These are phyloP conservation scores for Grammothele lineata DNA, from an alignment of 768 basidiomycete genomes.

Conservation along the genomic window DNA sequence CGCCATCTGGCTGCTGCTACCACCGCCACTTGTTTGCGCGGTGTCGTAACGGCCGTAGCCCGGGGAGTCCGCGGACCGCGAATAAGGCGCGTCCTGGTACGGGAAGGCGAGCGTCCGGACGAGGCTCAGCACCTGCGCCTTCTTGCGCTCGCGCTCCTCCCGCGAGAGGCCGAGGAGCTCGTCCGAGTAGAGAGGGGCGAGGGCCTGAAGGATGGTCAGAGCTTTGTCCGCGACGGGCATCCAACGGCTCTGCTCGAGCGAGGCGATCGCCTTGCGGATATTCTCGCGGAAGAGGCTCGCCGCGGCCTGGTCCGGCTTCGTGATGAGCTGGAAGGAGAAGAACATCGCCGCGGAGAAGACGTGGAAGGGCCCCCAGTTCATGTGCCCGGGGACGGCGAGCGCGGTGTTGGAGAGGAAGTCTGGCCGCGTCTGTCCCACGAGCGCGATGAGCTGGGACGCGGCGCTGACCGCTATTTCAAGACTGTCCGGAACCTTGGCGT, in stretches of 20 bases:
- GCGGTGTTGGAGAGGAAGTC: constrained; percentile 66
- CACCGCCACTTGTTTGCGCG: constrained; percentile 1
- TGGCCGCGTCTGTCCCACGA: constrained; percentile 71
- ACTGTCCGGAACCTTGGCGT: constrained; percentile 45
- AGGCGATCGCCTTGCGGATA: constrained; percentile 63
- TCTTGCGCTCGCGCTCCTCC: constrained; percentile 55
- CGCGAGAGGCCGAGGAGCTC: constrained; percentile 49
- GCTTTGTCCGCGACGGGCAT: constrained; percentile 72
- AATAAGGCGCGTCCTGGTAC: constrained; percentile 65
- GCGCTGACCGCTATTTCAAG: constrained; percentile 72
- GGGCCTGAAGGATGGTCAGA: constrained; percentile 61
- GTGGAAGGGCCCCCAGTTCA: constrained; percentile 82
- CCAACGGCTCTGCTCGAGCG: constrained; percentile 62
- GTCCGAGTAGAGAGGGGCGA: constrained; percentile 69
- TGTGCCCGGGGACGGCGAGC: constrained; percentile 69
- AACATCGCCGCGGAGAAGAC: constrained; percentile 87
- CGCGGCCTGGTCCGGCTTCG: constrained; percentile 75
- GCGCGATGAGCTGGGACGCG: constrained; percentile 74
- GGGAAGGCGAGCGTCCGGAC: constrained; percentile 79
- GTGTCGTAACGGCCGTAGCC: constrained; percentile 14
- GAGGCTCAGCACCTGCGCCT: constrained; percentile 55
- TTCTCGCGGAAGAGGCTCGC: constrained; percentile 72
- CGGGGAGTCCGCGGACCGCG: constrained; percentile 51
- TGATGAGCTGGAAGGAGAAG: constrained; percentile 85
- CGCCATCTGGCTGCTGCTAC: background rate